A percentile compares a stretch with the other conserved stretches of the same genome.
These are phyloP conservation scores for Botrytis pseudocinerea DNA, from an alignment of 2,329 filamentous ascomycete species.

Conservation along the genomic window DNA sequence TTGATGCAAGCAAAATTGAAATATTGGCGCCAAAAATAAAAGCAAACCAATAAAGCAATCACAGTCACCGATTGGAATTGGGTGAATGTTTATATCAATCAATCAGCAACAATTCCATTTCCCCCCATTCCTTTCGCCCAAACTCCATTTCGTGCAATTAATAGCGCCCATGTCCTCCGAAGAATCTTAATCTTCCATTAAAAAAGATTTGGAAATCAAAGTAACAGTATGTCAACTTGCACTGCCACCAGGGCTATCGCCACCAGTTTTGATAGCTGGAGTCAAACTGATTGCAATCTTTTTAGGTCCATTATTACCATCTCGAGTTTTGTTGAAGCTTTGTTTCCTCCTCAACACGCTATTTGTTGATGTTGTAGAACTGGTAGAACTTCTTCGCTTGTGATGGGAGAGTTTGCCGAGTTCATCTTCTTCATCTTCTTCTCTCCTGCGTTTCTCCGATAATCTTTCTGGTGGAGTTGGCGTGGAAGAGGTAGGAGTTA, in stretches of 20 bases:
- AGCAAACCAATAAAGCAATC: conserved; percentile 11
- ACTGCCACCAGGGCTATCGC: conserved; percentile 31
- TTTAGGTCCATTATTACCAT: conserved; percentile 43
- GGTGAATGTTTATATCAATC: conserved; percentile 9
- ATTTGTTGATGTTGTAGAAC: conserved; percentile 38
- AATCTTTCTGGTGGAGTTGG: conserved; percentile 69
- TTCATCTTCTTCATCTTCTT: conserved; percentile 92
- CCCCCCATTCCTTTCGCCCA: conserved; percentile 12
- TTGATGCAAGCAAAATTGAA: not conserved
- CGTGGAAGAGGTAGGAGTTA: conserved; percentile 37
- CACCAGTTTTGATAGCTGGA: conserved; percentile 42
- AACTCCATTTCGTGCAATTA: conserved; percentile 20
- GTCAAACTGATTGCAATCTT: conserved; percentile 62
- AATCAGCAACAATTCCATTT: conserved; percentile 3
- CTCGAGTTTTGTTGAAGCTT: conserved; percentile 46
- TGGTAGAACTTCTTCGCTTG: conserved; percentile 60
- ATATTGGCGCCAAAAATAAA: not conserved
- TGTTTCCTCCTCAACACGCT: conserved; percentile 47
- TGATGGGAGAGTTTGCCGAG: conserved; percentile 73
- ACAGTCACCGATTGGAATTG: not conserved
- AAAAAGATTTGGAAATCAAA: conserved; percentile 7
- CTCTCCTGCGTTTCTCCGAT: conserved; percentile 84
- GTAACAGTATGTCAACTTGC: conserved; percentile 10
- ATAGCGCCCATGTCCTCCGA: conserved; percentile 17
- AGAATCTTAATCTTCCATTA: conserved; percentile 11